phyloP scores from a whole-genome alignment of 768 basidiomycete species.

The Psilocybe azurescens region DNA sequence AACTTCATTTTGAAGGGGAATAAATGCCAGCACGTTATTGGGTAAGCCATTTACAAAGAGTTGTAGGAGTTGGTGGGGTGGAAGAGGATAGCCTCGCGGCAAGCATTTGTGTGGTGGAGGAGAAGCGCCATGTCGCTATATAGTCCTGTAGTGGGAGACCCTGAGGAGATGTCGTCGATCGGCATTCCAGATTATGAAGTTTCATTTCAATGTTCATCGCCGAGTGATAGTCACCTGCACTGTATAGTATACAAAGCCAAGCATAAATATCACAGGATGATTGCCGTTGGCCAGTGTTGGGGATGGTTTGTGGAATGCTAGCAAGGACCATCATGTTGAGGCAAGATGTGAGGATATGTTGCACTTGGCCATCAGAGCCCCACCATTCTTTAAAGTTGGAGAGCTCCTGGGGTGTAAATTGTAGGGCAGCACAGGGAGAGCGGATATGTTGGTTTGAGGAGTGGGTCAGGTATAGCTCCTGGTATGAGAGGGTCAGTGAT shows the following conservation, averaged over 20 bases:
- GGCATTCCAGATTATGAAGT: neutral
- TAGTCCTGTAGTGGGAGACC: neutral
- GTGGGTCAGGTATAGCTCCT: neutral
- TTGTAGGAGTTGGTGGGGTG: conserved; percentile 1
- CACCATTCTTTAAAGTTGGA: neutral
- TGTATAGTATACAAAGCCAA: neutral
- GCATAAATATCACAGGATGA: neutral
- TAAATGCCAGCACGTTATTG: neutral
- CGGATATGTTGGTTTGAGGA: neutral
- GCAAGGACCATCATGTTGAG: neutral
- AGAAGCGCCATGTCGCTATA: neutral
- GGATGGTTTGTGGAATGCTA: neutral
- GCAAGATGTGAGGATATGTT: neutral
- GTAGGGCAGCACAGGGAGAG: neutral
- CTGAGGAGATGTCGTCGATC: neutral
- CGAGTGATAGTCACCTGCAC: conserved; percentile 5
- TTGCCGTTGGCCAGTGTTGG: neutral
- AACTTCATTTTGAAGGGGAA: neutral
- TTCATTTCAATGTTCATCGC: neutral
- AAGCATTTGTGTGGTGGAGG: neutral
- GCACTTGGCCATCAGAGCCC: neutral
- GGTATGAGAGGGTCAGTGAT: neutral
- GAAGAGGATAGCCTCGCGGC: conserved; percentile 6
- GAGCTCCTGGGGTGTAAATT: neutral
- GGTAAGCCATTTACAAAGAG: conserved; percentile 7